phyloP scores from a whole-genome alignment of 2,329 filamentous ascomycete species.

The Sporothrix globosa region DNA sequence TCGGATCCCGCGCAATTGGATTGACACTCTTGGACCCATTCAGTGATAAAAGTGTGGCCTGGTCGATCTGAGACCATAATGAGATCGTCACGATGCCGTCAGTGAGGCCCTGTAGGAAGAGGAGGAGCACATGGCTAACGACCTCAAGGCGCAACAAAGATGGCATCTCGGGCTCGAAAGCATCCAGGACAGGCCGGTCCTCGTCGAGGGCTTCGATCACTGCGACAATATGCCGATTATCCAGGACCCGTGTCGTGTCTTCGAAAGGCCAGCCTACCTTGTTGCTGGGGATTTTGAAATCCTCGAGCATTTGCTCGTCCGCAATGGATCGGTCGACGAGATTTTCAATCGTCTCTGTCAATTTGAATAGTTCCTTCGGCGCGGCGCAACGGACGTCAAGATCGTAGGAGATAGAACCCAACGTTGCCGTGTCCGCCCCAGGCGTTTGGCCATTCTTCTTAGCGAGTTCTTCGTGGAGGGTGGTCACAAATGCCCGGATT shows the following conservation, averaged over 20 bases:
- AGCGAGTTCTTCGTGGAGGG: conserved; percentile 36
- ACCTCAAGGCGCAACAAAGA: conserved; percentile 73
- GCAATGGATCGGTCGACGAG: conserved; percentile 61
- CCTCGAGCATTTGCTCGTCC: conserved; percentile 65
- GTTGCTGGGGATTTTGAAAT: conserved; percentile 55
- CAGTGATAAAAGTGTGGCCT: conserved; percentile 45
- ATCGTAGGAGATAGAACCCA: conserved; percentile 57
- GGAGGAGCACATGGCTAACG: conserved; percentile 69
- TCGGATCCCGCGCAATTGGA: conserved; percentile 30
- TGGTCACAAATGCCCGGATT: conserved; percentile 58
- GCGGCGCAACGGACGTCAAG: conserved; percentile 73
- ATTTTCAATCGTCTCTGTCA: conserved; percentile 76
- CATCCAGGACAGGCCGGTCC: conserved; percentile 63
- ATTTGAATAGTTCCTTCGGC: conserved; percentile 83
- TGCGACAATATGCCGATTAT: conserved; percentile 27
- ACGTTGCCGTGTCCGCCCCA: not conserved
- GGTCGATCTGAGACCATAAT: conserved; percentile 72
- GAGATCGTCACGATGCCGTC: conserved; percentile 76
- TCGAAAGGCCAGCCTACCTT: conserved; percentile 63
- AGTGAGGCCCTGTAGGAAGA: conserved; percentile 73
- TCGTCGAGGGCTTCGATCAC: conserved; percentile 72
- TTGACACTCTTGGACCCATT: conserved; percentile 37
- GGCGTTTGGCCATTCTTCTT: conserved; percentile 42
- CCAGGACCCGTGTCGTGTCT: not conserved
- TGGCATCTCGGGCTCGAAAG: conserved; percentile 65